A percentile compares a stretch with the other conserved stretches of the same genome.
Conservation (phyloP, 2,329 filamentous ascomycete species). For the Conoideocrella luteorostrata region DNA sequence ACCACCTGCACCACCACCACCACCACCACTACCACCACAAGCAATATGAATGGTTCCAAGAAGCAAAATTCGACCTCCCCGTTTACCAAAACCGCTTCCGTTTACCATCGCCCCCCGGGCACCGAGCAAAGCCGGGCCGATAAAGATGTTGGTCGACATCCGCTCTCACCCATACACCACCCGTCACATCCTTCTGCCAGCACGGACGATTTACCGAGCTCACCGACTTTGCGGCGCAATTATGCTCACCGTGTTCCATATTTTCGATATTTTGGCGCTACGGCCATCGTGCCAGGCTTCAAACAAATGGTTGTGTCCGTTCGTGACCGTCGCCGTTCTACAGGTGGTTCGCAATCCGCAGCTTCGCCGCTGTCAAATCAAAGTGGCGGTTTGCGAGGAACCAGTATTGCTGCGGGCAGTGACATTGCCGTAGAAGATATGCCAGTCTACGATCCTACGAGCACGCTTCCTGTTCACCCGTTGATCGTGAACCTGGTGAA, state of each 20-base stretch:
- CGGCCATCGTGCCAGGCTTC: conserved; percentile 84
- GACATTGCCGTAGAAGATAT: conserved; percentile 45
- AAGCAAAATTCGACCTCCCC: conserved; percentile 1
- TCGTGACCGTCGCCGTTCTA: conserved; percentile 56
- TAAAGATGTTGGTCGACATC: neutral
- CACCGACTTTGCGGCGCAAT: conserved; percentile 41
- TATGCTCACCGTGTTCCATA: conserved; percentile 70
- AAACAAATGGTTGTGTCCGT: conserved; percentile 87
- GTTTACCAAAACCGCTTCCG: neutral
- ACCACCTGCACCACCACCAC: neutral
- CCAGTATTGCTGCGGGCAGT: conserved; percentile 37
- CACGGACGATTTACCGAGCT: conserved; percentile 24
- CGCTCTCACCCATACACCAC: conserved; percentile 11
- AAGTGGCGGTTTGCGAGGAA: conserved; percentile 25
- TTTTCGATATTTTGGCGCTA: conserved; percentile 85
- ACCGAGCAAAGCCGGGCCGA: conserved; percentile 1
- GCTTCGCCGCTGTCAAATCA: conserved; percentile 41
- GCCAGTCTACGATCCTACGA: conserved; percentile 71
- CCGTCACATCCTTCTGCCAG: conserved; percentile 8
- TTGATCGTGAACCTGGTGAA: conserved; percentile 72
- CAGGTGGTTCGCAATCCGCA: conserved; percentile 49
- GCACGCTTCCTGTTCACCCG: conserved; percentile 62
- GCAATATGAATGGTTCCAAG: conserved; percentile 1
- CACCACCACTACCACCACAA: neutral
- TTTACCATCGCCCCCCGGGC: neutral